Conservation (phyloP, 192 early-diverging fungal genomes). For the Gaertneriomyces semiglobifer region DNA sequence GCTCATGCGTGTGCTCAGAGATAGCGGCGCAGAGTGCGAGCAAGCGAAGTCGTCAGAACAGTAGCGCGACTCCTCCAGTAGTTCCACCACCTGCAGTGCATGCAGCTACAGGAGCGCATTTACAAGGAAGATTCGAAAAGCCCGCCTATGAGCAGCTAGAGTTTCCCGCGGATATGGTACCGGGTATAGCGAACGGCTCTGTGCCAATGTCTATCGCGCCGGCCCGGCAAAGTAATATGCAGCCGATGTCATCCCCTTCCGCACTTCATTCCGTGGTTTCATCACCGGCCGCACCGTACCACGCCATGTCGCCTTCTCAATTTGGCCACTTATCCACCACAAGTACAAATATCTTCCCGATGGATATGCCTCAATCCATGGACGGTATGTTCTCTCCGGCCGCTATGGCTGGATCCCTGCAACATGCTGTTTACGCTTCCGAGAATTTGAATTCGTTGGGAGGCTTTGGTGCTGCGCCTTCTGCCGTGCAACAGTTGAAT, state of each 20-base stretch:
- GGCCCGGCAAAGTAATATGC: no score
- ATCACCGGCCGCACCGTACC: no score
- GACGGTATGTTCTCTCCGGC: background rate
- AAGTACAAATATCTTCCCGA: background rate
- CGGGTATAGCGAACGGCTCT: background rate
- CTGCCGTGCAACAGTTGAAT: background rate
- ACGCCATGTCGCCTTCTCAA: background rate
- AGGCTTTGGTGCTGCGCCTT: background rate
- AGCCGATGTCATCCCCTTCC: no score
- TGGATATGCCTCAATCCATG: background rate
- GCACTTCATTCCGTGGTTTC: no score
- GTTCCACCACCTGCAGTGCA: background rate
- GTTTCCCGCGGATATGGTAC: background rate
- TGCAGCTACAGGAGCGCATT: background rate
- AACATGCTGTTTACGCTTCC: background rate
- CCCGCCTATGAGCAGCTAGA: background rate
- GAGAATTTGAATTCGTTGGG: background rate
- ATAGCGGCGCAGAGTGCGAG: slow-evolving; percentile 3
- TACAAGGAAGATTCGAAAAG: background rate
- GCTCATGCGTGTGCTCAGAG: slow-evolving; percentile 29
- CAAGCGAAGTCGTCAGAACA: background rate
- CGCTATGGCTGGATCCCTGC: background rate
- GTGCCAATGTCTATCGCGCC: background rate
- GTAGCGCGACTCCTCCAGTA: slow-evolving; percentile 6
- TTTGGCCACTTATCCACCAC: background rate